Base-by-base conservation (phyloP, 176 grass and related monocot genomes). In the Neostapfia colusana region DNA sequence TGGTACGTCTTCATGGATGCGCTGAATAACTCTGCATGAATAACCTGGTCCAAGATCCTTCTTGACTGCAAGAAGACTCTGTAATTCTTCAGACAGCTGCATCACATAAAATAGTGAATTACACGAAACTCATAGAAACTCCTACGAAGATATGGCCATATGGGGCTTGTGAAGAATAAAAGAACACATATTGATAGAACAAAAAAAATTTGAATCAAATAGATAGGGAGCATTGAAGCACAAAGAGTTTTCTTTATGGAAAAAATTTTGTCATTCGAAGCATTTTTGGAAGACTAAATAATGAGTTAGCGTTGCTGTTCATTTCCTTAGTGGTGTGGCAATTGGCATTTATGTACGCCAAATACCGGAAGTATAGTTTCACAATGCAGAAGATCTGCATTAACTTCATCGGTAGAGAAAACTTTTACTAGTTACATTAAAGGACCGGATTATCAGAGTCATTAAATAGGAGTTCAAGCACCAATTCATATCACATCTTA, bases 1-100 rank as follows among this genome's bases (percentile, higher is more conserved):
- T 56, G 73, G 81, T 63, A 79, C 73, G 75, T 95, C 77, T 56
- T 92, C 92, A 78, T 85, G 60, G 65, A 90, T 84, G 44, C 84
- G 83, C 70, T 83, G 87, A 79, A 99, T 43, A 73, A 95, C 67
- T 65, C 81, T 86, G 77, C 95, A 99, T 72, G 89, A 92, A 72
- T 85, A 99, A 70, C 85, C 87, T 20, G 83, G 69, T 75, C 84
- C 91, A 42, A 99, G 78, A 71, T 90, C 85, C 86, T 99, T 91
- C 66, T 95, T 92, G 31, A 87, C 66, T 17, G 80, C 84, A 72
- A 99, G 89, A 82, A 95, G 77, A 85, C 83, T 83, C 44, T 88
- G 91, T 70, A 99, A 86, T 85, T 46, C 79, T 49, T 85, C 75
- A 79, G 74, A 92, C 31, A 99, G 82, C 95, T 99, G 73, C 74